A percentile compares a stretch with the other conserved stretches of the same genome.
phyloP scores from a whole-genome alignment of 192 early-diverging fungal genomes.

The Chytriomyces sp. region DNA sequence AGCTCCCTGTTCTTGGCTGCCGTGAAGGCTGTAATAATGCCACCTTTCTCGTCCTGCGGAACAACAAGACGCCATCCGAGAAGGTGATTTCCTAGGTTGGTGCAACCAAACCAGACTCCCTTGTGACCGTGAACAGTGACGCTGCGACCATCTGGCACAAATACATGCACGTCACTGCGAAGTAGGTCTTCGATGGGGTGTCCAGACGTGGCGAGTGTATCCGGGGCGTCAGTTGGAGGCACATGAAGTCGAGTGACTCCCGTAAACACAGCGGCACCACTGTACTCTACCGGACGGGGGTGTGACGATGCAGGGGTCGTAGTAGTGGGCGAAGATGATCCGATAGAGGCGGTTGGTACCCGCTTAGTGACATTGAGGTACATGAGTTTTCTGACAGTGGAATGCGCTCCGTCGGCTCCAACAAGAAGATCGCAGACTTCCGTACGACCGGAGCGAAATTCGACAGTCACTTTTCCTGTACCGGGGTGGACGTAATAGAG shows the following conservation, averaged over 20 bases:
- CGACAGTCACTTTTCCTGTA: slow-evolving; percentile 43
- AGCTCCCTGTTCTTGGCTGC: slow-evolving; percentile 26
- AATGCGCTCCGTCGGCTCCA: slow-evolving; percentile 53
- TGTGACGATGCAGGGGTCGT: neutral
- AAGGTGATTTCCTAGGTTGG: slow-evolving; percentile 55
- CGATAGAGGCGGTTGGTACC: neutral
- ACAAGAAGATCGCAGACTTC: slow-evolving; percentile 46
- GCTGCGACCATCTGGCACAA: slow-evolving; percentile 45
- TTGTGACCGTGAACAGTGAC: slow-evolving; percentile 37
- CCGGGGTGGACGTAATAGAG: slow-evolving; percentile 44
- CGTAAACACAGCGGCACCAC: slow-evolving; percentile 40
- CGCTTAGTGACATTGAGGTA: slow-evolving; percentile 15
- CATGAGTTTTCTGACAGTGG: slow-evolving; percentile 49
- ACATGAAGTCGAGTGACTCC: slow-evolving; percentile 44
- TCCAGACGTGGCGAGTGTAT: slow-evolving; percentile 26
- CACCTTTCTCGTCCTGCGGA: slow-evolving; percentile 41
- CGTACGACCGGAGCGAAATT: slow-evolving; percentile 45
- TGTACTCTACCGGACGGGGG: slow-evolving; percentile 37
- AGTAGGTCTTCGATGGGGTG: slow-evolving; percentile 35
- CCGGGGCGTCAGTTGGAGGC: slow-evolving; percentile 40
- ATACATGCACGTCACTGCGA: slow-evolving; percentile 36
- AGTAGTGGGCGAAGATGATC: neutral
- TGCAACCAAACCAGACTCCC: slow-evolving; percentile 47
- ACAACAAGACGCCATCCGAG: slow-evolving; percentile 54
- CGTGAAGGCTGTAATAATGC: slow-evolving; percentile 33